phyloP scores from a whole-genome alignment of 2,329 filamentous ascomycete genomes.

The Nigrospora sphaerica region DNA sequence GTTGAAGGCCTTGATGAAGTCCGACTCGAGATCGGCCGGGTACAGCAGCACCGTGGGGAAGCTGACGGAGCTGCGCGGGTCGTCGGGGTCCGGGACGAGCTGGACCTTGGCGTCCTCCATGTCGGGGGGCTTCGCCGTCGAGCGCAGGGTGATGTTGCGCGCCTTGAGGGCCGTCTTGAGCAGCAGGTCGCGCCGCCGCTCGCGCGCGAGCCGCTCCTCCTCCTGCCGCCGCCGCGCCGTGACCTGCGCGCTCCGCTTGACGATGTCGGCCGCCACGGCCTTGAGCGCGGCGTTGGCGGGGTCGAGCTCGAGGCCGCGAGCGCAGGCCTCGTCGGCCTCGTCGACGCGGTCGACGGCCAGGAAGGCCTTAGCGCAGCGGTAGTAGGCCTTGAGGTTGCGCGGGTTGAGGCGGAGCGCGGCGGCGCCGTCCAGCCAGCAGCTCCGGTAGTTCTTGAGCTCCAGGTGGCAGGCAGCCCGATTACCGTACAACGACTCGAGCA shows the following conservation, averaged over 20 bases:
- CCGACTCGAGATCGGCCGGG: slow-evolving; percentile 71
- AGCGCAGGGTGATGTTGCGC: slow-evolving; percentile 61
- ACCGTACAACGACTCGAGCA: slow-evolving; percentile 71
- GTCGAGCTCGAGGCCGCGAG: slow-evolving; percentile 68
- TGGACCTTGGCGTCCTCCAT: slow-evolving; percentile 75
- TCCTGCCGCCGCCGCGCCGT: slow-evolving; percentile 50
- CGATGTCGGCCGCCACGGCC: slow-evolving; percentile 55
- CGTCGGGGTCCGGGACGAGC: slow-evolving; percentile 65
- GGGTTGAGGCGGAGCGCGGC: slow-evolving; percentile 72
- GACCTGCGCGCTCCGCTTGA: slow-evolving; percentile 46
- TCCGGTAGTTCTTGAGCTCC: slow-evolving; percentile 81
- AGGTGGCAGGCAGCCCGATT: slow-evolving; percentile 90
- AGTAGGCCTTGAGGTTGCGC: slow-evolving; percentile 82
- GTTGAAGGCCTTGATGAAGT: slow-evolving; percentile 83
- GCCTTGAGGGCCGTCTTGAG: slow-evolving; percentile 60
- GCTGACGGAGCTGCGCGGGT: slow-evolving; percentile 62
- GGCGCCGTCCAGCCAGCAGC: slow-evolving; percentile 78
- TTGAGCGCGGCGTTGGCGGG: slow-evolving; percentile 60
- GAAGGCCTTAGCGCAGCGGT: slow-evolving; percentile 73
- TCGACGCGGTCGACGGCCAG: slow-evolving; percentile 69
- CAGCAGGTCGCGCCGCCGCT: slow-evolving; percentile 49
- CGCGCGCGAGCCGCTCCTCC: slow-evolving; percentile 44
- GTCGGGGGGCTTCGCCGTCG: slow-evolving; percentile 68
- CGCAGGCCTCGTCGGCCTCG: slow-evolving; percentile 76
- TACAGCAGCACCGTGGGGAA: slow-evolving; percentile 84